Evolutionary conservation across 1,284 basidiomycete species (phyloP), one percentile per base, ranked within the genome.

Genomic region (Rhodotorula mucilaginosa): DNA sequence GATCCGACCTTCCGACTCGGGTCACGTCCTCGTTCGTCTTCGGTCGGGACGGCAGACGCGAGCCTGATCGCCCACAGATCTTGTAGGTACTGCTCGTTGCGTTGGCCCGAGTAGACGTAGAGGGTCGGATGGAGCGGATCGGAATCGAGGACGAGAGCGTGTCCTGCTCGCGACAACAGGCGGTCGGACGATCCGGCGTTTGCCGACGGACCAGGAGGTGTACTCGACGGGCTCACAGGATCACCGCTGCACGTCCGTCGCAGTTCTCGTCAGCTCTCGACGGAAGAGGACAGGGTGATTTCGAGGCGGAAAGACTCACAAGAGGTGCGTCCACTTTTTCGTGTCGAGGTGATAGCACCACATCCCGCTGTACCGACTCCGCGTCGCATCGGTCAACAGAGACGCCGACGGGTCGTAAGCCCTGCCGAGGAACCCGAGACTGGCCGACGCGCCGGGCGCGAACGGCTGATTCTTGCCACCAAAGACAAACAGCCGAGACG

Each of bases 401-500:
- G 47, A 26, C 10, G 18, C 46, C 46, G 19, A 29, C 10, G 29
- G 44, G 6, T 58, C 46, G 44, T 39, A 52, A 31, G 18, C 5
- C 15, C 19, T 7, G 54, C 46, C 44, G 46, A 23, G 18, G 6
- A 29, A n/a, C 5, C 26, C 18, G 31, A 29, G 21, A 8, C 64
- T 56, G 39, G 31, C 31, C 39, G 23, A 59, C 15, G 29, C 16
- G 4, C 26, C 54, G 8, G 61, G 51, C 13, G 68, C 57, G 61
- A 73, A 75, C 29, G 78, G 78, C 58, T 77, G 78, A 66, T 78
- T 77, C 64, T 80, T 79, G 44, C 81, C 81, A 46, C 81, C 81
- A 70, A 82, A 82, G 59, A 82, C 79, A 68, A 80, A 82, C 44
- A 82, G 75, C 29, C 76, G 72, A 64, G 76, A 74, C 8, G 74